Conservation (phyloP, 2,329 filamentous ascomycete species). For the Monilinia polystroma region DNA sequence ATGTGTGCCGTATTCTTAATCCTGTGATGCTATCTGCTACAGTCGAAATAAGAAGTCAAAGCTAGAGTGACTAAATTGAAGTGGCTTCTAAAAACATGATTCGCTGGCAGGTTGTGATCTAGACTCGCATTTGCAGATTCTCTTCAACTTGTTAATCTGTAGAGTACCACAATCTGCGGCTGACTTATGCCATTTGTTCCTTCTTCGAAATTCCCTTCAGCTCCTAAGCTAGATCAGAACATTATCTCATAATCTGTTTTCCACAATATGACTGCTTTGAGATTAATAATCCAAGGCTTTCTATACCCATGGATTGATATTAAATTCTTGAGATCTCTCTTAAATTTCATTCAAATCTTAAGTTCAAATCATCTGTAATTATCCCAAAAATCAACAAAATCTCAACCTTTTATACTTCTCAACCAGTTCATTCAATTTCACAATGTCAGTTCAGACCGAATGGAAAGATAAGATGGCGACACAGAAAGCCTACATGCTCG, state of each 20-base stretch:
- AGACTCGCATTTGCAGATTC: background rate
- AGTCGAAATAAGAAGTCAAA: background rate
- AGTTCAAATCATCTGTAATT: background rate
- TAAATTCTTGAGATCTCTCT: background rate
- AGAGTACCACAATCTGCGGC: background rate
- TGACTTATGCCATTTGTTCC: background rate
- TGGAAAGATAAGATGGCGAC: background rate
- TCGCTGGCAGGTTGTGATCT: background rate
- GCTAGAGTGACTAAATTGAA: background rate
- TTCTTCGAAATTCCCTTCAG: background rate
- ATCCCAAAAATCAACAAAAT: background rate
- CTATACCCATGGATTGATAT: background rate
- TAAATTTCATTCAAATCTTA: background rate
- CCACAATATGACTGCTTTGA: background rate
- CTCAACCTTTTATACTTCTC: background rate
- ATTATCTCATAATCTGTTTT: background rate
- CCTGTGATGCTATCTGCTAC: background rate
- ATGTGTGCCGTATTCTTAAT: background rate
- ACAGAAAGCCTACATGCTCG: background rate
- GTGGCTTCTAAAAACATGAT: background rate
- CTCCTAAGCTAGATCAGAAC: background rate
- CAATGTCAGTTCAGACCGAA: background rate
- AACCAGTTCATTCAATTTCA: background rate
- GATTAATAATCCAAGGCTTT: background rate
- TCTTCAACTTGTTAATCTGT: background rate